Evolutionary conservation across 2,329 filamentous ascomycete genomes (phyloP).

Genomic region (Cytospora schulzeri): DNA sequence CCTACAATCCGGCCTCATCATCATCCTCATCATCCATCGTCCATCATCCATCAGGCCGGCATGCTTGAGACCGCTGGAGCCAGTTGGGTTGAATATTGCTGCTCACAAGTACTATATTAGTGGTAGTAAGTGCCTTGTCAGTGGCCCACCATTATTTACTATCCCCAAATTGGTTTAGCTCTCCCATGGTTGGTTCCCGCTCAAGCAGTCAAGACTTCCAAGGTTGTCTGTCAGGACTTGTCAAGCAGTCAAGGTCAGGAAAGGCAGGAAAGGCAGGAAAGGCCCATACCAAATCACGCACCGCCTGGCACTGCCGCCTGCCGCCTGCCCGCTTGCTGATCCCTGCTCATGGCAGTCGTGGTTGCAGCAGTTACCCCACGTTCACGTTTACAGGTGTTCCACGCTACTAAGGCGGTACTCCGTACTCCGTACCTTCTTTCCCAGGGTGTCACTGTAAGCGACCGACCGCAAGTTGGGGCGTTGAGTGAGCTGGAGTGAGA

Average conservation of each 20-base stretch:
- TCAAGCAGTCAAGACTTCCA: too few relatives aligned
- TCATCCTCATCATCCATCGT: background rate
- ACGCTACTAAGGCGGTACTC: constrained; percentile 1
- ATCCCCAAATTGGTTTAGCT: background rate
- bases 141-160: background rate
- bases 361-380: background rate
- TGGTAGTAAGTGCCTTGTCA: background rate
- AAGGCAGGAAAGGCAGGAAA: too few relatives aligned
- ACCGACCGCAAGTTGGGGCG: background rate
- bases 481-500: background rate
- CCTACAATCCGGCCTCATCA: background rate
- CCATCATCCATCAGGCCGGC: constrained; percentile 1
- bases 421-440: background rate
- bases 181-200: background rate
- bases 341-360: background rate
- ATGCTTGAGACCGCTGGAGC: background rate
- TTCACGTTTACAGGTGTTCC: background rate
- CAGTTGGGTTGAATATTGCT: background rate
- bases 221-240: too few relatives aligned
- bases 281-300: background rate
- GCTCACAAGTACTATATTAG: too few relatives aligned
- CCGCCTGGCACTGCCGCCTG: constrained; percentile 1
- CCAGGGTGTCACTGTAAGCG: background rate
- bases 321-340: background rate
- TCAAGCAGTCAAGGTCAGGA: too few relatives aligned